phyloP scores from a whole-genome alignment of 78 protist genomes.

The Dictyostelium brefeldianum region DNA sequence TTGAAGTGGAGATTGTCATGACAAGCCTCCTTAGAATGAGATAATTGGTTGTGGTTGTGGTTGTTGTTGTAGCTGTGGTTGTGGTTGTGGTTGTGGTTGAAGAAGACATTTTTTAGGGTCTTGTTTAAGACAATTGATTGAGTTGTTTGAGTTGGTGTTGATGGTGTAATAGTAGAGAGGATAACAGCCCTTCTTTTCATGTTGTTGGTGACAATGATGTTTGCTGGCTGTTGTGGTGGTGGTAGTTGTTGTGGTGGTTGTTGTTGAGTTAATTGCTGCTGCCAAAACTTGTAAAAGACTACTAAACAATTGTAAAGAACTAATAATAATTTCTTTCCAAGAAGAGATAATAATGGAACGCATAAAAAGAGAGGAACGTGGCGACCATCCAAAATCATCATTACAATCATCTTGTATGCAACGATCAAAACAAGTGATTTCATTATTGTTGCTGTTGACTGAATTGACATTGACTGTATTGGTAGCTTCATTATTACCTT shows the following conservation, averaged over 20 bases:
- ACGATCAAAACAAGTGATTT: constrained; percentile 8
- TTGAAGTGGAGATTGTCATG: neutral
- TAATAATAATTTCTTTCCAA: neutral
- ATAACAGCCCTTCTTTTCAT: neutral
- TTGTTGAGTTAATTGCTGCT: neutral
- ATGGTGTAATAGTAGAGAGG: neutral
- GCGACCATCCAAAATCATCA: neutral
- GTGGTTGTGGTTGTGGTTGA: neutral
- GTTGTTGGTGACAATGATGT: neutral
- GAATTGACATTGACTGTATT: neutral
- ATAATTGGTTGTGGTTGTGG: neutral
- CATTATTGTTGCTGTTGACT: neutral
- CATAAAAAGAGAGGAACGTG: neutral
- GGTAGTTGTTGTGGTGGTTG: neutral
- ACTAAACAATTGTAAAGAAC: neutral
- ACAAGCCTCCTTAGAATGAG: neutral
- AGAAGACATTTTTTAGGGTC: neutral
- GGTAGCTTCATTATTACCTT: neutral
- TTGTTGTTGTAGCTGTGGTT: neutral
- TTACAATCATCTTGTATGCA: neutral
- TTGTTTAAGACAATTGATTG: neutral
- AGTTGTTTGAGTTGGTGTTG: too few relatives aligned
- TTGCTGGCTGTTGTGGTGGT: neutral
- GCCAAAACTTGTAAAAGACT: constrained; percentile 16
- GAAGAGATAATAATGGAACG: neutral